phyloP scores from a whole-genome alignment of 192 early-diverging fungal genomes.

The Entomortierella beljakovae region DNA sequence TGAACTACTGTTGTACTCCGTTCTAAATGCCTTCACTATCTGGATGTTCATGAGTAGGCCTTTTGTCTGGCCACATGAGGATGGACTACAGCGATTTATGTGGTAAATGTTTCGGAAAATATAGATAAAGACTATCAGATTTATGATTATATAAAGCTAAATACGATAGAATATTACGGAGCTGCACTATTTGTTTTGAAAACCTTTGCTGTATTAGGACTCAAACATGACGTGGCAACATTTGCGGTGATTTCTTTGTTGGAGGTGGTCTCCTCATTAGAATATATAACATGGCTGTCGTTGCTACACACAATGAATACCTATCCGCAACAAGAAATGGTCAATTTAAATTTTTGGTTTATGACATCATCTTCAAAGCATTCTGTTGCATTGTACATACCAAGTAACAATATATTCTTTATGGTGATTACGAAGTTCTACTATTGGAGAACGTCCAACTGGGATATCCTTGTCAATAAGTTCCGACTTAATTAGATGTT shows the following conservation, averaged over 20 bases:
- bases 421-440: conserved; percentile 89
- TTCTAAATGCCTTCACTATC: conserved; percentile 75
- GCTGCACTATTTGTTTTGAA: not conserved
- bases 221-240: conserved; percentile 49
- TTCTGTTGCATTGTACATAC: conserved; percentile 67
- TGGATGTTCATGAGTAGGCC: conserved; percentile 80
- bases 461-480: conserved; percentile 74
- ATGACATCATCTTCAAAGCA: too few relatives aligned
- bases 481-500: conserved; percentile 56
- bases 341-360: too few relatives aligned
- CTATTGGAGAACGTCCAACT: conserved; percentile 72
- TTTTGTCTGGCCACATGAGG: conserved; percentile 84
- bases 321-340: conserved; percentile 14
- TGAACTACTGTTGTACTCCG: conserved; percentile 61
- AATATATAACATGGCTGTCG: conserved; percentile 73
- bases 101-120: conserved; percentile 66
- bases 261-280: conserved; percentile 68
- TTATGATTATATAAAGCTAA: not conserved
- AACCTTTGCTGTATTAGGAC: not conserved
- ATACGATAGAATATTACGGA: not conserved
- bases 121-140: too few relatives aligned
- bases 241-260: conserved; percentile 29
- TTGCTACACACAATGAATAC: conserved; percentile 73
- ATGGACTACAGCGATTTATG: conserved; percentile 87
- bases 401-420: conserved; percentile 91